Base-by-base conservation (phyloP, 148 eudicot species). In the Vaccinium myrtillus region DNA sequence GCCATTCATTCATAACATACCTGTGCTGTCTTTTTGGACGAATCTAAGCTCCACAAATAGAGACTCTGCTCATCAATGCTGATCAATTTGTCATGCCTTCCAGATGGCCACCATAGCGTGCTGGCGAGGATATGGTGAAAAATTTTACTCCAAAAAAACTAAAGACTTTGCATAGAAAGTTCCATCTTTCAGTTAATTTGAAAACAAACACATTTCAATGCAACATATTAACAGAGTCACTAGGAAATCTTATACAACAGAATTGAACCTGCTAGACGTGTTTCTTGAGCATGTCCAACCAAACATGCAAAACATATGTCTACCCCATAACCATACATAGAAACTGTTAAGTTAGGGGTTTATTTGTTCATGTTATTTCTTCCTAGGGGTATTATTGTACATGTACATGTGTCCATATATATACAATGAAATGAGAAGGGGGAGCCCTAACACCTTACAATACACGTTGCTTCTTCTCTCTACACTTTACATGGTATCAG, bases 101-200 rank as follows among this genome's bases (percentile, higher is more conserved):
- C 99, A 49, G 94, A 88, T 71, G 99, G 98, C 96, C 99, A 97
- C 99, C 99, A 97, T 16, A 97, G 92, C 73, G 93, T 93, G 86
- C 99, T 96, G 93, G 85, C 87, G 73, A 43, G 85, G 18, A 89
- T 25, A 85, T 63, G 30, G 74, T 69, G 36, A 69, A 27, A 69
- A 27, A 79, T 30, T 48, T 15, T 12, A 43, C n/a, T 78, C 36
- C 0, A 54, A 30, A 55, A 55, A 12, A 54, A 58, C 6, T 8
- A 13, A 79, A 58, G 23, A 12, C 73, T 67, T 25, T 27, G 12
- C 73, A 25, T 67, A 11, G 6, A 23, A 14, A 12, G 73, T 27
- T 67, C 10, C 36, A 67, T 67, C 16, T 23, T 67, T 67, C 36
- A 61, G 39, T 30, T 69, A 69, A 12, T 69, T 69, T 14, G 12